Evolutionary conservation across 208 protist genomes (phyloP).

Genomic region (Strigomonas oncopelti): DNA sequence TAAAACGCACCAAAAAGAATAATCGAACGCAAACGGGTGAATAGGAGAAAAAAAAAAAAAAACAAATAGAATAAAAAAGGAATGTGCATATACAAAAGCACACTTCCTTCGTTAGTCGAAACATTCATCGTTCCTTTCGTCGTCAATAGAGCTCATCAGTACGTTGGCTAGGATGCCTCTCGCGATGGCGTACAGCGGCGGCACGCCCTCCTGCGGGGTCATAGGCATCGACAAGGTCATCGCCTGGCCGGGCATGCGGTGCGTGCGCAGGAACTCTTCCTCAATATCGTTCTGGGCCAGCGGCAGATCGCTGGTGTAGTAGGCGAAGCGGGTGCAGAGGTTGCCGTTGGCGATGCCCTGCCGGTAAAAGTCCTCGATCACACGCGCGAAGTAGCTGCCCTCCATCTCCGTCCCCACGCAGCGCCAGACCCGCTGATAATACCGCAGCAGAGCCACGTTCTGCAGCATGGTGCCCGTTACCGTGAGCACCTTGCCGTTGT

Average conservation of each 20-base stretch:
- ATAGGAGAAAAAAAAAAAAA: neutral
- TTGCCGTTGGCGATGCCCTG: constrained; percentile 63
- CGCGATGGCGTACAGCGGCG: constrained; percentile 84
- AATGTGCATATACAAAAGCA: neutral
- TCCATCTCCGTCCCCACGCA: constrained; percentile 89
- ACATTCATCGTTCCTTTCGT: neutral
- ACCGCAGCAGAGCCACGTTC: constrained; percentile 73
- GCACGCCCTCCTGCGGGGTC: constrained; percentile 70
- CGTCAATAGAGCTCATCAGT: constrained; percentile 1
- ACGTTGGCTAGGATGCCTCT: constrained; percentile 70
- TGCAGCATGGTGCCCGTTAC: constrained; percentile 86
- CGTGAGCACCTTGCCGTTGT: constrained; percentile 77
- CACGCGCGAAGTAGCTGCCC: constrained; percentile 82
- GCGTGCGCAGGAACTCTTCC: constrained; percentile 31
- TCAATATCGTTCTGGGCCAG: constrained; percentile 52
- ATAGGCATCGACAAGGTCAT: constrained; percentile 72
- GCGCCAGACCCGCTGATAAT: constrained; percentile 80
- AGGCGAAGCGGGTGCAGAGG: constrained; percentile 75
- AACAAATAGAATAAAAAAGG: neutral
- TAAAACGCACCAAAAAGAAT: neutral
- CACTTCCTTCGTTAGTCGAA: neutral
- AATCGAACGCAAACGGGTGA: neutral
- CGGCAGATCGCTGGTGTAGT: constrained; percentile 87
- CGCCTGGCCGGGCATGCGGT: neutral
- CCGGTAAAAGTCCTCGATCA: constrained; percentile 78